These are phyloP conservation scores for Spergularia bocconei DNA, from an alignment of 148 eudicot genomes.

Conservation along the genomic window DNA sequence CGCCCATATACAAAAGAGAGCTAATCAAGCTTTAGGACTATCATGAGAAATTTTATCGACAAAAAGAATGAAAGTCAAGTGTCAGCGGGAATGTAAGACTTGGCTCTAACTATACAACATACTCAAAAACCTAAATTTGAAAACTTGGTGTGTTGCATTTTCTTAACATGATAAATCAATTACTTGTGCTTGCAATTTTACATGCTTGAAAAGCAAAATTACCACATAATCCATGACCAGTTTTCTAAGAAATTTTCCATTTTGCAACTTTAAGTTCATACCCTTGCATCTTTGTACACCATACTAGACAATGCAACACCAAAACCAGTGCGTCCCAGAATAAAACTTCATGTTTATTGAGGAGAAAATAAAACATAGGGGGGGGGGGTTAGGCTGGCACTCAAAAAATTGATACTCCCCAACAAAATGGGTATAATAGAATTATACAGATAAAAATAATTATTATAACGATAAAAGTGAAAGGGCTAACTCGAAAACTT, in stretches of 20 bases:
- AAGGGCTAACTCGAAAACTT: conserved; percentile 30
- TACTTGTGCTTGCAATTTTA: no score
- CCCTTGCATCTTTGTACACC: background rate
- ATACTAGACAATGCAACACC: background rate
- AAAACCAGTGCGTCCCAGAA: background rate
- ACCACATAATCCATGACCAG: background rate
- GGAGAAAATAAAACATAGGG: background rate
- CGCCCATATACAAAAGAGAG: no score
- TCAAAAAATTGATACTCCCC: background rate
- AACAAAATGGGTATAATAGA: no score
- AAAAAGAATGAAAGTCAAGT: no score
- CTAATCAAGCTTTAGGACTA: no score
- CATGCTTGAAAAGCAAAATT: no score
- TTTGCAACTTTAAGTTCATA: background rate
- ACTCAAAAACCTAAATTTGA: no score
- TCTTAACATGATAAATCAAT: no score
- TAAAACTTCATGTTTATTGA: background rate
- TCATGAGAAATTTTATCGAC: no score
- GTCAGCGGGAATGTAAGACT: no score
- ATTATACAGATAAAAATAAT: background rate
- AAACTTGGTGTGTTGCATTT: no score
- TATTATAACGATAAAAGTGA: background rate
- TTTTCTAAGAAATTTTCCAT: background rate
- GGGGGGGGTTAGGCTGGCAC: background rate
- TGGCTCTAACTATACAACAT: no score